These are phyloP conservation scores for Trichocladium antarcticum DNA, from an alignment of 495 filamentous ascomycete species.

Conservation along the genomic window DNA sequence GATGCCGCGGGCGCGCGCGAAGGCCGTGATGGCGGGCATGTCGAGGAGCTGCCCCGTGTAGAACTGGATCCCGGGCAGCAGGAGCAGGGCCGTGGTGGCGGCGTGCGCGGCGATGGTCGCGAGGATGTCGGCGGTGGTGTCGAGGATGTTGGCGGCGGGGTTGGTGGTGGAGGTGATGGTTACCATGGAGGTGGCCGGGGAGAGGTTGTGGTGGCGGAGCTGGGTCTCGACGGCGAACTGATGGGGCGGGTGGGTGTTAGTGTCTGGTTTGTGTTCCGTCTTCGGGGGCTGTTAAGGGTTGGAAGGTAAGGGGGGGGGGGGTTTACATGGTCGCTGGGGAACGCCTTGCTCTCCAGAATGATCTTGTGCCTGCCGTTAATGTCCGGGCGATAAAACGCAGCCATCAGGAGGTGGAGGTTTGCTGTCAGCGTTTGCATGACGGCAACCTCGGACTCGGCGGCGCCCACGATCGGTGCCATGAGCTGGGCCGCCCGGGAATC, in stretches of 20 bases:
- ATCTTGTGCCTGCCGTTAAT: conserved; percentile 69
- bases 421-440: conserved; percentile 90
- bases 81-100: conserved; percentile 60
- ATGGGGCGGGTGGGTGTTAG: neutral
- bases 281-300: neutral
- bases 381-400: conserved; percentile 76
- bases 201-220: conserved; percentile 63
- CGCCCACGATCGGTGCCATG: conserved; percentile 85
- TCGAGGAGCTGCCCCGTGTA: conserved; percentile 91
- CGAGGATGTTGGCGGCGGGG: conserved; percentile 39
- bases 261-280: neutral
- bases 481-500: conserved; percentile 59
- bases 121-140: conserved; percentile 59
- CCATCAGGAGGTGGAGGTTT: conserved; percentile 85
- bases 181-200: conserved; percentile 60
- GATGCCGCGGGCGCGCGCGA: conserved; percentile 66
- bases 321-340: conserved; percentile 75
- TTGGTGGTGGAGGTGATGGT: conserved; percentile 52
- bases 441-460: conserved; percentile 65
- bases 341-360: conserved; percentile 86
- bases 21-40: conserved; percentile 69
- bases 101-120: conserved; percentile 67
- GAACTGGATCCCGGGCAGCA: conserved; percentile 88
- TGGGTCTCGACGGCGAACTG: conserved; percentile 86
- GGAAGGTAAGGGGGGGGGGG: neutral